phyloP scores from a whole-genome alignment of 192 early-diverging fungal genomes.

The Backusella luteola region DNA sequence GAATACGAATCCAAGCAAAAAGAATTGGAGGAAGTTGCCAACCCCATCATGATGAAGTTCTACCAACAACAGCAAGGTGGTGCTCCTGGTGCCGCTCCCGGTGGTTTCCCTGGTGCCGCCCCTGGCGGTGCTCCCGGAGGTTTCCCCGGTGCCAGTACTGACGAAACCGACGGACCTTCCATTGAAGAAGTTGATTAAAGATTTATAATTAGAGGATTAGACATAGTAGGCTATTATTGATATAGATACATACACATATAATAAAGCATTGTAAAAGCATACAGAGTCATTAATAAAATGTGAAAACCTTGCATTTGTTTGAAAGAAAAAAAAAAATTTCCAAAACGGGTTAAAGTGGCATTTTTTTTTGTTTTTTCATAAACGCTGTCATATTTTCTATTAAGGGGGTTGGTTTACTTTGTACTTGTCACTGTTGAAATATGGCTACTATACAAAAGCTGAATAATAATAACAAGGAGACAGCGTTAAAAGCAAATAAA shows the following conservation, averaged over 20 bases:
- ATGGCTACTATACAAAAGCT: not conserved
- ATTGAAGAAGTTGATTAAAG: constrained; percentile 32
- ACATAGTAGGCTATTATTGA: not conserved
- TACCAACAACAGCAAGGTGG: constrained; percentile 86
- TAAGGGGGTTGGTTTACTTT: not conserved
- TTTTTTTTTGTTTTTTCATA: no score
- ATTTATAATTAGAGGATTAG: not conserved
- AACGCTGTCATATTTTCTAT: no score
- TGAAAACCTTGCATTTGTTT: no score
- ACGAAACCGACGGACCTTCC: constrained; percentile 15
- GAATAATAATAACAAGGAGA: not conserved
- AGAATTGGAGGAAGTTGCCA: constrained; percentile 89
- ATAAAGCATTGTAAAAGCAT: not conserved
- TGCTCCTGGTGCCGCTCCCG: constrained; percentile 69
- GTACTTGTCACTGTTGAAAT: not conserved
- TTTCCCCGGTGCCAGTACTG: constrained; percentile 50
- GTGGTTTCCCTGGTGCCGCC: constrained; percentile 70
- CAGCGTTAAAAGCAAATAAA: constrained; percentile 12
- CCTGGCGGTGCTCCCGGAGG: constrained; percentile 76
- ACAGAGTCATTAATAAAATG: no score
- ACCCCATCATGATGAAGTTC: constrained; percentile 97
- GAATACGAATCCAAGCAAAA: constrained; percentile 96
- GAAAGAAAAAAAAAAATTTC: no score
- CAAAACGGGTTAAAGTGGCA: no score
- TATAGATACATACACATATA: not conserved